Evolutionary conservation across 768 basidiomycete genomes (phyloP), one percentile per base, ranked within the genome.

Genomic region (Lyophyllum decastes): DNA sequence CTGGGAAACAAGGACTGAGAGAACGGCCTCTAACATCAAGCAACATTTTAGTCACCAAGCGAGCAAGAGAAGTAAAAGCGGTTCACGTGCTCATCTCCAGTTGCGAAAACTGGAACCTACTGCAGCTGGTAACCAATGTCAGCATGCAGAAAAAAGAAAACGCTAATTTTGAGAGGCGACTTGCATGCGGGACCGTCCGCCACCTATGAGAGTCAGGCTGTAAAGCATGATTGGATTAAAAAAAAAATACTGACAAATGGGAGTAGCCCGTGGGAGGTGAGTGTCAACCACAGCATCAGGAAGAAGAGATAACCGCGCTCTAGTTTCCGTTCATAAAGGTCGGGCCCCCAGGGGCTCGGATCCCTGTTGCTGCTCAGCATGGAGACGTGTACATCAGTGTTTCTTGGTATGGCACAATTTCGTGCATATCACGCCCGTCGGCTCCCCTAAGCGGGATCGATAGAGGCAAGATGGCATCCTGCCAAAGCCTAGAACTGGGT

Each of bases 261-360:
- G 78, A 74, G 60, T 81, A 82, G 80, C 64, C 0, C 80, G 79
- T 2, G 80, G 79, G 11, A 79, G 68, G 24, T 68, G 73, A 4
- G 78, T 77, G 12, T 73, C 68, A 1, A 52, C 55, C 1, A 81
- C 63, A n/a, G 63, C 50, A 7, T 73, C 64, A 7, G 78, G 80
- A 17, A 79, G 66, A 0, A 72, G 71, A 2, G 68, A 60, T 1
- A 81, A 67, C 82, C 81, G 83, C 82, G 67, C 60, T 82, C 79
- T 1, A 81, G 82, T 60, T 79, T 81, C 79, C 80, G 82, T 54
- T 81, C 76, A n/a, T 64, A 55, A 1, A 77, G 73, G 57, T 84
- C 81, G 11, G 67, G 63, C 9, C 82, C 82, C 82, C 81, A 83
- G 2, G 82, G 61, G 0, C 68, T 68, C 14, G 70, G 72, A 60